Conservation (phyloP, 2,329 filamentous ascomycete species). For the Calonectria ilicicola region DNA sequence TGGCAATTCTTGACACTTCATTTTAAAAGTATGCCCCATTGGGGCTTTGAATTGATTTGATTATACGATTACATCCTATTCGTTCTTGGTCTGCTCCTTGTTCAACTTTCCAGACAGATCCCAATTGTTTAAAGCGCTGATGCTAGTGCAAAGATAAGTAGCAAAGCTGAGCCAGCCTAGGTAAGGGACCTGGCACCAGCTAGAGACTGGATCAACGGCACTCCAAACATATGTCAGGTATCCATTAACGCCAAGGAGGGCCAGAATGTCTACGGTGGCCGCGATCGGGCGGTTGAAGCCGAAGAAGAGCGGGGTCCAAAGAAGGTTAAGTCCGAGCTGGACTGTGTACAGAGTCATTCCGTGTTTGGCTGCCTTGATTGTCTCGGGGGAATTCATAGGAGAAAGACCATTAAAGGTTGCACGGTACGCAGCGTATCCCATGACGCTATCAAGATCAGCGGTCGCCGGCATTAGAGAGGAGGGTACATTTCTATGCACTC, state of each 20-base stretch:
- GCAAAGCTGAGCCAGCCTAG: conserved; percentile 89
- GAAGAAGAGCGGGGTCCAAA: conserved; percentile 97
- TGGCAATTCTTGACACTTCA: background rate
- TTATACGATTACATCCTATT: conserved; percentile 32
- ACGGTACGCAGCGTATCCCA: conserved; percentile 91
- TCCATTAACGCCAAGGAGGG: conserved; percentile 77
- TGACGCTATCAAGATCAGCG: conserved; percentile 58
- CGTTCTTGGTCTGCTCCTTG: conserved; percentile 37
- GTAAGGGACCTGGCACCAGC: conserved; percentile 84
- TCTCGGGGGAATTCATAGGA: conserved; percentile 64
- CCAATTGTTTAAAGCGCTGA: conserved; percentile 78
- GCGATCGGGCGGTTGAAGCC: conserved; percentile 77
- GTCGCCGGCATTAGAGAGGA: background rate
- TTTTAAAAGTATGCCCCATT: background rate
- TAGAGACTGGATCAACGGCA: conserved; percentile 77
- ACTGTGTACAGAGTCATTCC: conserved; percentile 86
- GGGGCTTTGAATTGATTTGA: conserved; percentile 24
- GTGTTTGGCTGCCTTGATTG: conserved; percentile 70
- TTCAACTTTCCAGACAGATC: conserved; percentile 57
- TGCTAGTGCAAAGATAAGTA: conserved; percentile 81
- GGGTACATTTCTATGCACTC: conserved; percentile 18
- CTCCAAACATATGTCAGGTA: conserved; percentile 84
- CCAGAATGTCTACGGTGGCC: conserved; percentile 81
- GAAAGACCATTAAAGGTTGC: conserved; percentile 74
- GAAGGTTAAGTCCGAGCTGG: conserved; percentile 85